Evolutionary conservation across 148 eudicot species (phyloP).

Genomic region (Persicaria maculosa): DNA sequence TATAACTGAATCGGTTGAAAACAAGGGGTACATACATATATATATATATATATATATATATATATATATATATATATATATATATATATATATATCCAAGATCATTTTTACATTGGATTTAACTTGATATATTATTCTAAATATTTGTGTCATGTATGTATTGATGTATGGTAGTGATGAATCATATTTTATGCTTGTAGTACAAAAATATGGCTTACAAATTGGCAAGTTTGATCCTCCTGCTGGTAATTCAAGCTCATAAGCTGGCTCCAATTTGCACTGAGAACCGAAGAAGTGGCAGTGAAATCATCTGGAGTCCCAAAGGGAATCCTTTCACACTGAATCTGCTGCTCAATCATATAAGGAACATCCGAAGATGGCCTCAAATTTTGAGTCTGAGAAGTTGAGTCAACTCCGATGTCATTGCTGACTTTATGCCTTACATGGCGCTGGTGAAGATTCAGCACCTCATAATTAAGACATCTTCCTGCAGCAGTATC

Average conservation of each 20-base stretch:
- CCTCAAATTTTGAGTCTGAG: not conserved
- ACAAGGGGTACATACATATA: too few relatives aligned
- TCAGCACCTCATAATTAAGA: not conserved
- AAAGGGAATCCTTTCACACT: not conserved
- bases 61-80: too few relatives aligned
- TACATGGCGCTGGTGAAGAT: too few relatives aligned
- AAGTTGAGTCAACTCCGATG: not conserved
- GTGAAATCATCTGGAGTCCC: not conserved
- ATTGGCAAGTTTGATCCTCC: slow-evolving; percentile 1
- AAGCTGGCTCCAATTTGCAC: slow-evolving; percentile 8
- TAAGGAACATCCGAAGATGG: not conserved
- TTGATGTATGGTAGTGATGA: too few relatives aligned
- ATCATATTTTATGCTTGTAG: slow-evolving; percentile 6
- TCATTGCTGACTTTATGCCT: not conserved
- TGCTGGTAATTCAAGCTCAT: slow-evolving; percentile 4
- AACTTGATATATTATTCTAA: too few relatives aligned
- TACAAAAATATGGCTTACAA: not conserved
- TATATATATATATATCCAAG: too few relatives aligned
- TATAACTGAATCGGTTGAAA: not conserved
- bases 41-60: too few relatives aligned
- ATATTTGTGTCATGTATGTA: too few relatives aligned
- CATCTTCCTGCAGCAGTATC: not conserved
- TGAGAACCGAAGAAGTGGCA: not conserved
- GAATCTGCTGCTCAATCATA: not conserved
- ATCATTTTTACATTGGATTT: not conserved